Percentiles rank a stretch among this genome's conserved stretches.
phyloP scores from a whole-genome alignment of 208 protist species.

The Wallacemonas sp. region DNA sequence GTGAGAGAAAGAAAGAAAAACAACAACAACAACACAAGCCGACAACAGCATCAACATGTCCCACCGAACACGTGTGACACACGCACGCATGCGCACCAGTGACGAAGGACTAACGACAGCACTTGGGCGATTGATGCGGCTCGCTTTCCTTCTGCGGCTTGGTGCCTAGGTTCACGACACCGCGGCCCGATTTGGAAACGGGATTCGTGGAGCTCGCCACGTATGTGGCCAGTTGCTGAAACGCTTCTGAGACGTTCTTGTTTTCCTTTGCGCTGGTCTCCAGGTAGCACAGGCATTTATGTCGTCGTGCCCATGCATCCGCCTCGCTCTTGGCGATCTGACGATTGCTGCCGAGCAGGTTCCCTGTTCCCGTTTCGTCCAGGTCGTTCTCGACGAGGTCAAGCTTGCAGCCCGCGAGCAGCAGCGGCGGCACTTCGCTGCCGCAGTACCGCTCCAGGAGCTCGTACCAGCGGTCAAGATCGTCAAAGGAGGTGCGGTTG shows the following conservation, averaged over 20 bases:
- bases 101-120: slow-evolving; percentile 2
- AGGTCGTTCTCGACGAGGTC: slow-evolving; percentile 69
- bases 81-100: neutral
- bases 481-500: slow-evolving; percentile 85
- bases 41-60: too few relatives aligned
- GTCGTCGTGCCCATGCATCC: slow-evolving; percentile 76
- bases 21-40: too few relatives aligned
- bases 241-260: slow-evolving; percentile 81
- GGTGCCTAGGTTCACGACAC: slow-evolving; percentile 17
- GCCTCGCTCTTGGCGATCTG: slow-evolving; percentile 81
- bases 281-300: slow-evolving; percentile 82
- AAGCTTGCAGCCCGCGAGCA: slow-evolving; percentile 88
- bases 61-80: too few relatives aligned
- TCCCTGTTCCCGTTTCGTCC: slow-evolving; percentile 57
- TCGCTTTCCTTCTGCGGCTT: slow-evolving; percentile 17
- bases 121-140: slow-evolving; percentile 18
- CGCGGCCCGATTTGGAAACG: slow-evolving; percentile 14
- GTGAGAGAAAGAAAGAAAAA: too few relatives aligned
- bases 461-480: slow-evolving; percentile 86
- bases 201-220: slow-evolving; percentile 48
- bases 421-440: slow-evolving; percentile 57
- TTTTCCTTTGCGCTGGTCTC: slow-evolving; percentile 90
- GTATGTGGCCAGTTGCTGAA: slow-evolving; percentile 84
- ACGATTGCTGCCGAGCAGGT: slow-evolving; percentile 70
- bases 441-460: slow-evolving; percentile 63